Conservation (phyloP, 192 early-diverging fungal genomes). For the Umbelopsis sp. region DNA sequence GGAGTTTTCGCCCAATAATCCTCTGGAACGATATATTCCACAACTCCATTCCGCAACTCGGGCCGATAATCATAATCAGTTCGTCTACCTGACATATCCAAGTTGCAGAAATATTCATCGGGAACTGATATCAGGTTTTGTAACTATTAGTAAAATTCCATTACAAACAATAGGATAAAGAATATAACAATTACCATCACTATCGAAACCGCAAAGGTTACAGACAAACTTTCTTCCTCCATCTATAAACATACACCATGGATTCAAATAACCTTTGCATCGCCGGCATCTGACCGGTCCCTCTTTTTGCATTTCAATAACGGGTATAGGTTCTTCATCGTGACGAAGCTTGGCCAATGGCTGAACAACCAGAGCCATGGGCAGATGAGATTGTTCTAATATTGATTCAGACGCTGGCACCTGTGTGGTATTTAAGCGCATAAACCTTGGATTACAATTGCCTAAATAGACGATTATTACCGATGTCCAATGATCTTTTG, state of each 20-base stretch:
- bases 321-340: slow-evolving; percentile 77
- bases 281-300: slow-evolving; percentile 90
- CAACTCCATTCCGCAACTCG: slow-evolving; percentile 85
- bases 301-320: slow-evolving; percentile 80
- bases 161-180: neutral
- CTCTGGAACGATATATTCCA: slow-evolving; percentile 86
- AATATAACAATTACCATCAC: slow-evolving; percentile 56
- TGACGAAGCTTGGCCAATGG: slow-evolving; percentile 84
- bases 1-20: slow-evolving; percentile 77
- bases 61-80: slow-evolving; percentile 84
- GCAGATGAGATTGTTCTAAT: slow-evolving; percentile 74
- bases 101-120: slow-evolving; percentile 88
- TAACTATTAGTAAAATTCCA: too few species aligned
- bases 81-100: slow-evolving; percentile 91
- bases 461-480: slow-evolving; percentile 39
- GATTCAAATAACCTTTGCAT: slow-evolving; percentile 96
- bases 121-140: slow-evolving; percentile 53
- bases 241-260: slow-evolving; percentile 83
- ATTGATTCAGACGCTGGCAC: slow-evolving; percentile 86
- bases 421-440: slow-evolving; percentile 87
- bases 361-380: slow-evolving; percentile 87
- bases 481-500: neutral
- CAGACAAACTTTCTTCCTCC: slow-evolving; percentile 93
- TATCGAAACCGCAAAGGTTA: slow-evolving; percentile 91
- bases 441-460: slow-evolving; percentile 90